Conservation (phyloP, 2,329 filamentous ascomycete genomes). For the Aspergillus japonicus region DNA sequence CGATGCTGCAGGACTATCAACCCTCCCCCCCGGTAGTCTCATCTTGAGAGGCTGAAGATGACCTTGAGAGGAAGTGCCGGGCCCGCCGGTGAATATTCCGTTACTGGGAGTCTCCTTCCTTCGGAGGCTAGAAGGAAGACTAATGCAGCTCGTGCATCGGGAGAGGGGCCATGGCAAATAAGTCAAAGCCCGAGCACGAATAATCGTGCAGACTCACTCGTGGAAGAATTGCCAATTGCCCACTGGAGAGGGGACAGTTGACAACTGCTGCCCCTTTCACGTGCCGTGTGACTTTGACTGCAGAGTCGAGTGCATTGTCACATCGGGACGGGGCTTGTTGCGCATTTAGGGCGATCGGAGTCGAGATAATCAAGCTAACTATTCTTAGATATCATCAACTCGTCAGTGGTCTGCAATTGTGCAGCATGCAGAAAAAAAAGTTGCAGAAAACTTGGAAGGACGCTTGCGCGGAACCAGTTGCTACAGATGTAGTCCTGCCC, state of each 20-base stretch:
- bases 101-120: not conserved
- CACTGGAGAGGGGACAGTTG: not conserved
- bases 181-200: not conserved
- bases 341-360: not conserved
- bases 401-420: not conserved
- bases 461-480: not conserved
- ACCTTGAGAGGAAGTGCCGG: not conserved
- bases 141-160: not conserved
- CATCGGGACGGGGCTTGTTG: conserved; percentile 1
- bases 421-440: not conserved
- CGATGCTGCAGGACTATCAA: not conserved
- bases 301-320: conserved; percentile 1
- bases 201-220: conserved; percentile 6
- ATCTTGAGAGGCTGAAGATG: not conserved
- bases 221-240: not conserved
- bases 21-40: not conserved
- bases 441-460: not conserved
- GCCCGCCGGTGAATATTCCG: not conserved
- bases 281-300: conserved; percentile 4
- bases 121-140: not conserved
- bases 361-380: not conserved
- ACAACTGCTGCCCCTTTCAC: not conserved
- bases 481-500: too few relatives aligned
- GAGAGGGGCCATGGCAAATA: not conserved
- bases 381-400: not conserved